Evolutionary conservation across 2,329 filamentous ascomycete genomes (phyloP).

Genomic region (Microdochium paspali): DNA sequence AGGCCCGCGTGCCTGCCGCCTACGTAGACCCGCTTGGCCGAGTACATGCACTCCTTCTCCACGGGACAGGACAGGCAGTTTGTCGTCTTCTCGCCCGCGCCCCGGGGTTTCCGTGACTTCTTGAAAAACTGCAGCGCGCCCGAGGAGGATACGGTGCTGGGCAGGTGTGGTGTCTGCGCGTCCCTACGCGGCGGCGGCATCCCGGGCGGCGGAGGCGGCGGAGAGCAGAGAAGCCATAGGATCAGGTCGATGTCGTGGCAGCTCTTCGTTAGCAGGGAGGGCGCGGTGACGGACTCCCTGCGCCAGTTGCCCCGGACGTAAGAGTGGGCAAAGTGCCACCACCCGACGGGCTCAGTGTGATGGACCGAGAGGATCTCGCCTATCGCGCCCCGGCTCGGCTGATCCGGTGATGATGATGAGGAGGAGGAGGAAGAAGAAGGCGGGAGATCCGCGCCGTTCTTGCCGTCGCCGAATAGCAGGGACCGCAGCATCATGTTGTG

Average conservation of each 20-base stretch:
- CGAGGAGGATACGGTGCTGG: constrained; percentile 63
- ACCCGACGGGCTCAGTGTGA: constrained; percentile 90
- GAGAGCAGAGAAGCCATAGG: constrained; percentile 81
- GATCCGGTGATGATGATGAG: neutral
- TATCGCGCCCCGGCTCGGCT: constrained; percentile 42
- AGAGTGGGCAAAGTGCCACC: constrained; percentile 90
- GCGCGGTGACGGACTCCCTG: constrained; percentile 65
- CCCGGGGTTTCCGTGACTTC: constrained; percentile 62
- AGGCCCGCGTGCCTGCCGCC: constrained; percentile 53
- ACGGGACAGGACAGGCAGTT: constrained; percentile 79
- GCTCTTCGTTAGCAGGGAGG: constrained; percentile 83
- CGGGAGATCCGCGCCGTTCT: neutral
- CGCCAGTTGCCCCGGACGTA: constrained; percentile 95
- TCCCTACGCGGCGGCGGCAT: no score
- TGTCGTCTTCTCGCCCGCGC: constrained; percentile 60
- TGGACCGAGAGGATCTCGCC: constrained; percentile 80
- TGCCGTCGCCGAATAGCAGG: constrained; percentile 58
- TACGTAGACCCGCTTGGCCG: constrained; percentile 73
- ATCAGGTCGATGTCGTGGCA: constrained; percentile 94
- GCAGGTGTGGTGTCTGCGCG: constrained; percentile 54
- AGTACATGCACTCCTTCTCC: constrained; percentile 72
- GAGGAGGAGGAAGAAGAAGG: no score
- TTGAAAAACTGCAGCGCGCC: constrained; percentile 75
- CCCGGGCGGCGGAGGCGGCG: no score
- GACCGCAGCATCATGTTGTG: constrained; percentile 81